A percentile compares a stretch with the other conserved stretches of the same genome.
Conservation (phyloP, 768 basidiomycete species). For the Suillus spraguei region DNA sequence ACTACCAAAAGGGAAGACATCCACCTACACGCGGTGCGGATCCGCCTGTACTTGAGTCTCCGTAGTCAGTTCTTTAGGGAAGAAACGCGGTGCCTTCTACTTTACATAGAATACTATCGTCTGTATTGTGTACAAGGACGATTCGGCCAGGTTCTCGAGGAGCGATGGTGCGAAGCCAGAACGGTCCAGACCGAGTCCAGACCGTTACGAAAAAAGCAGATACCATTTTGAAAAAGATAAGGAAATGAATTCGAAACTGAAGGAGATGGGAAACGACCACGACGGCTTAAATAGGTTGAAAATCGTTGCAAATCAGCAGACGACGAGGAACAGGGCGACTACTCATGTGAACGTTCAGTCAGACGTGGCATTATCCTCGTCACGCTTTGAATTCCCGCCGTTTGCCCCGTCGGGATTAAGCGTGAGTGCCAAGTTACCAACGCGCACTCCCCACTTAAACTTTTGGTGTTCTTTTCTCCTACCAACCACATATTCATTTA, state of each 20-base stretch:
- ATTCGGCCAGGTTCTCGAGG: background rate
- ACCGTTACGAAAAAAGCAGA: background rate
- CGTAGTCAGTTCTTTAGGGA: background rate
- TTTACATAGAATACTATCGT: background rate
- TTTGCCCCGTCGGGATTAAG: slow-evolving; percentile 2
- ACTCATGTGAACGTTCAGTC: background rate
- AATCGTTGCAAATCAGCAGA: slow-evolving; percentile 4
- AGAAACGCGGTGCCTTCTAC: background rate
- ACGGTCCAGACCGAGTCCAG: background rate
- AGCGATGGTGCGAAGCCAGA: background rate
- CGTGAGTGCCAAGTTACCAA: background rate
- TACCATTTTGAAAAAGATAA: background rate
- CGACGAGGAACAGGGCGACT: background rate
- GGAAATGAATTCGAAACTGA: background rate
- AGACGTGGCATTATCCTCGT: background rate
- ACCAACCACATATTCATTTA: background rate
- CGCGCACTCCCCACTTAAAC: background rate
- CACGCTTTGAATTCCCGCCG: background rate
- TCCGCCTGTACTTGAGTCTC: background rate
- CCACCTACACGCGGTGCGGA: background rate
- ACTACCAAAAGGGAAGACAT: background rate
- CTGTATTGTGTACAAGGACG: background rate
- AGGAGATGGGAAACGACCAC: background rate
- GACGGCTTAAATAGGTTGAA: background rate
- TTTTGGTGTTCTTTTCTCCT: background rate